phyloP scores from a whole-genome alignment of 2,329 filamentous ascomycete species.

The Aspergillus sp. region DNA sequence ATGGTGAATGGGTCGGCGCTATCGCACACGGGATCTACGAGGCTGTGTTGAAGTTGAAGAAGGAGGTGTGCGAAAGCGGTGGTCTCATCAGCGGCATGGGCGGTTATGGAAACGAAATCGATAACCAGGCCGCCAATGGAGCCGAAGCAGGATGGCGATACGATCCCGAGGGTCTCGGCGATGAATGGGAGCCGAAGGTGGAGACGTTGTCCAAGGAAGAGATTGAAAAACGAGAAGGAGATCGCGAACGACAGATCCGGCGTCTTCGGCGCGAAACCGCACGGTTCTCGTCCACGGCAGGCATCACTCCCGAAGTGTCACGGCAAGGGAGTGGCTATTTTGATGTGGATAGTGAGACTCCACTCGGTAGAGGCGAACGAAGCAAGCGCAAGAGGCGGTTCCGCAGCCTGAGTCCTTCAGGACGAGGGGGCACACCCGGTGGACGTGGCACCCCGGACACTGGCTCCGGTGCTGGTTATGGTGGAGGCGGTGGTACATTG shows the following conservation, averaged over 20 bases:
- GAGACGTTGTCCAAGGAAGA: conserved; percentile 87
- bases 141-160: conserved; percentile 95
- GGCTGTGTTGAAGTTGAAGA: conserved; percentile 86
- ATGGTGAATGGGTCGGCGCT: conserved; percentile 89
- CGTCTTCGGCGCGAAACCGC: conserved; percentile 87
- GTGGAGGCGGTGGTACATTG: conserved; percentile 62
- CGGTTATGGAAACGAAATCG: conserved; percentile 68
- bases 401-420: conserved; percentile 79
- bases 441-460: conserved; percentile 76
- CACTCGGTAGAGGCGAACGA: conserved; percentile 86
- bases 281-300: conserved; percentile 81
- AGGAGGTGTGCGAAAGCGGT: conserved; percentile 91
- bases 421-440: conserved; percentile 65
- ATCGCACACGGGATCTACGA: conserved; percentile 98
- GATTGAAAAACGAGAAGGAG: conserved; percentile 94
- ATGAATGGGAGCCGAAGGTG: conserved; percentile 81
- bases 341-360: conserved; percentile 64
- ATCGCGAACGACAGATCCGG: conserved; percentile 86
- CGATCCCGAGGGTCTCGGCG: conserved; percentile 83
- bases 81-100: conserved; percentile 76
- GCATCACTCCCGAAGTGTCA: conserved; percentile 75
- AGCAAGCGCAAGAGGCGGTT: conserved; percentile 95
- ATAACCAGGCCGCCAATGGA: conserved; percentile 80
- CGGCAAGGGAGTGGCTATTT: conserved; percentile 58
- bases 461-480: conserved; percentile 64